Conservation (phyloP, 805 yeast species). For the Cyberlindnera maritima region DNA sequence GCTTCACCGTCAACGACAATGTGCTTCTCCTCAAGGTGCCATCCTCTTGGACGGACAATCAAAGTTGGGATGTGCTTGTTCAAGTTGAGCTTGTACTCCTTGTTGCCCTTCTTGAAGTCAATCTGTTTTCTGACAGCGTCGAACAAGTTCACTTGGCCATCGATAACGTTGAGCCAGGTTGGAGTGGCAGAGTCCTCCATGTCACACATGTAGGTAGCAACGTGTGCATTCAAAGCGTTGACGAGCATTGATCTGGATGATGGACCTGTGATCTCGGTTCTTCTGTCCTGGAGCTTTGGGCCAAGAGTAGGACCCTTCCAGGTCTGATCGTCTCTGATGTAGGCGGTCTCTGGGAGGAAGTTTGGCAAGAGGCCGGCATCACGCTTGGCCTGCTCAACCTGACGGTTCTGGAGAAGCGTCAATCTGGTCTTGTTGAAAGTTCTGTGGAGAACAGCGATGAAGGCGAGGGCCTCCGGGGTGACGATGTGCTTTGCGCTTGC, state of each 20-base stretch:
- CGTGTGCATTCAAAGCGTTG: constrained; percentile 75
- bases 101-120: constrained; percentile 45
- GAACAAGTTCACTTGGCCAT: constrained; percentile 76
- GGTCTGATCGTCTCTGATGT: constrained; percentile 65
- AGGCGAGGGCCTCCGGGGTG: constrained; percentile 53
- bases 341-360: constrained; percentile 65
- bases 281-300: constrained; percentile 69
- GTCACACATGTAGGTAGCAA: constrained; percentile 83
- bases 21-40: constrained; percentile 81
- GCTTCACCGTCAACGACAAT: constrained; percentile 71
- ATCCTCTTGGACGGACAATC: constrained; percentile 85
- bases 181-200: constrained; percentile 85
- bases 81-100: constrained; percentile 27
- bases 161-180: constrained; percentile 76
- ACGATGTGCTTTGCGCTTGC: constrained; percentile 38
- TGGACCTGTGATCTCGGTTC: constrained; percentile 84
- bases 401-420: constrained; percentile 58
- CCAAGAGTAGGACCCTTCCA: constrained; percentile 78
- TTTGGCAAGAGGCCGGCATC: constrained; percentile 62
- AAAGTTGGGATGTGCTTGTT: constrained; percentile 67
- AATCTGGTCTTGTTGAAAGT: constrained; percentile 63
- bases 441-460: constrained; percentile 71
- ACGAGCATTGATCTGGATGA: constrained; percentile 82
- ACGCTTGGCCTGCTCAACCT: constrained; percentile 54
- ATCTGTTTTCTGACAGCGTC: constrained; percentile 74